Evolutionary conservation across 768 basidiomycete genomes (phyloP).

Genomic region (Agrocybe pediades): DNA sequence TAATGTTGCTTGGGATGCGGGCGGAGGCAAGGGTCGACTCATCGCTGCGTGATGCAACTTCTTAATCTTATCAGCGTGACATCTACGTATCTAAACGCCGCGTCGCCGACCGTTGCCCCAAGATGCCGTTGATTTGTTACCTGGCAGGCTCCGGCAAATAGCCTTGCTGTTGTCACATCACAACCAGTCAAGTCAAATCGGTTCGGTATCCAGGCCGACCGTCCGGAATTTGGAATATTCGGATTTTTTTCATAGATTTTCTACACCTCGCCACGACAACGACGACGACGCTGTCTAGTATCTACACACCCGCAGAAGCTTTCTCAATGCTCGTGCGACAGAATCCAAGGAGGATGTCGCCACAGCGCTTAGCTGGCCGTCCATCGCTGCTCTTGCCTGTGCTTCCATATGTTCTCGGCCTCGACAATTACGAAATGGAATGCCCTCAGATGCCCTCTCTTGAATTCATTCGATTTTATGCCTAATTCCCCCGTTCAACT

Average conservation of each 20-base stretch:
- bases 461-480: neutral
- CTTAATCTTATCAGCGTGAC: neutral
- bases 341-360: neutral
- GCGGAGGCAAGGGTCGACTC: neutral
- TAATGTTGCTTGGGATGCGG: neutral
- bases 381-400: neutral
- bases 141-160: neutral
- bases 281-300: too few species aligned
- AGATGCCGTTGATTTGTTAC: neutral
- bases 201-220: slow-evolving; percentile 15
- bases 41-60: neutral
- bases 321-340: neutral
- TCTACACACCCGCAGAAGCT: neutral
- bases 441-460: neutral
- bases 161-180: neutral
- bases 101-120: neutral
- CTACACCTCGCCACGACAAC: neutral
- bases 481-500: neutral
- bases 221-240: neutral
- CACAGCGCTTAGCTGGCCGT: neutral
- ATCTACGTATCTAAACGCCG: neutral
- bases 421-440: neutral
- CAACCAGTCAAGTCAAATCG: neutral
- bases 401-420: neutral
- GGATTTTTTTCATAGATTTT: slow-evolving; percentile 1